Evolutionary conservation across 2,329 filamentous ascomycete genomes (phyloP), one percentile per base, ranked within the genome.

Genomic region (Ophiostoma ulmi): DNA sequence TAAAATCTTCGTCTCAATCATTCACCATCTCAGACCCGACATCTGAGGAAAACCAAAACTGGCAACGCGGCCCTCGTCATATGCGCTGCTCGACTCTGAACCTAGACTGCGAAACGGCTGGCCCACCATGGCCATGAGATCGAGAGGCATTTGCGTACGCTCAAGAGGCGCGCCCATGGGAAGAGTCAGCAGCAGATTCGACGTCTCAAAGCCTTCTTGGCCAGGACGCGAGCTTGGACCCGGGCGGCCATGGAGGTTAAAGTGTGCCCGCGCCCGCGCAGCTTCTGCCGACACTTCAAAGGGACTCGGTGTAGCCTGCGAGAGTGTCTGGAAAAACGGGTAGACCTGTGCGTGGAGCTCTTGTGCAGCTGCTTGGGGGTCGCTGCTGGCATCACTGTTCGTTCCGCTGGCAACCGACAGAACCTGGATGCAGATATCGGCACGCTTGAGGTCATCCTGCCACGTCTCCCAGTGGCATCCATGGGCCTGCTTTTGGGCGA

Each of bases 401-500:
- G 38, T 14, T 8, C 70, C 65, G 14, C 71, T 61, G 67, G 68
- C 73, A 64, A 39, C 66, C 3, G 55, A 20, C 11, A 77, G 72
- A 0, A 75, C 71, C 2, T 65, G 63, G 0, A 79, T 72, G 41
- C 78, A 79, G 5, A 74, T 70, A n/a, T 72, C 72, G 13, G 75
- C 76, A 1, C 72, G 73, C 36, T 74, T 69, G 26, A 78, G 67
- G 68, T 79, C 78, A 11, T 73, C 74, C 11, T 72, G 69, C 76
- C 77, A 79, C 1, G 70, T 69, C 3, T 69, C 70, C 0, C 72
- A 66, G 4, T 71, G 73, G 58, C 76, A 75, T 20, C 73, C 70
- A 71, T 79, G 77, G 0, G 77, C 70, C 63, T 77, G 76, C 55
- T 77, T 77, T 67, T 79, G 78, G 0, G 76, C 75, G 5, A 76